Evolutionary conservation across 2,329 filamentous ascomycete species (phyloP).

Genomic region (Tolypocladium tundrense): DNA sequence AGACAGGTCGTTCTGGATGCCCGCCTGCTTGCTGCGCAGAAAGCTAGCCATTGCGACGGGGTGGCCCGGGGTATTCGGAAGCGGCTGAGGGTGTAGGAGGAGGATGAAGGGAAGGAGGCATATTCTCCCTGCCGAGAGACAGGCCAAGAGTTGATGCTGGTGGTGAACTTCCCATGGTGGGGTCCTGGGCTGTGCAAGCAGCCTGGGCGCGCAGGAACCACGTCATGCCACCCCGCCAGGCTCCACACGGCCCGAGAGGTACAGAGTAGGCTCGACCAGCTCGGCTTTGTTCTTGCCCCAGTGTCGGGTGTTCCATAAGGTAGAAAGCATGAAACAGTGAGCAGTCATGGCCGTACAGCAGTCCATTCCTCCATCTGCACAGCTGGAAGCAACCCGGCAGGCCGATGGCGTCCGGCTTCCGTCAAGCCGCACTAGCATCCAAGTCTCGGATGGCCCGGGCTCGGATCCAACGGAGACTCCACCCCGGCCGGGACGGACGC

Average conservation of each 20-base stretch:
- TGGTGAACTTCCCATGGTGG: background rate
- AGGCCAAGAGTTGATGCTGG: background rate
- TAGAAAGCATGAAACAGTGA: too few species aligned
- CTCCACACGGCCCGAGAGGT: background rate
- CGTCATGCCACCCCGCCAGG: background rate
- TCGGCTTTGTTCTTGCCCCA: too few species aligned
- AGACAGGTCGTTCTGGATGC: constrained; percentile 85
- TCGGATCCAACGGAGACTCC: background rate
- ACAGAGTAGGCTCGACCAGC: too few species aligned
- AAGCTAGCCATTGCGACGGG: constrained; percentile 66
- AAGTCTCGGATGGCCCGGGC: background rate
- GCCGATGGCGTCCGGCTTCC: background rate
- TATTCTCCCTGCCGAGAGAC: background rate
- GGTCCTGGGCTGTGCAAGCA: background rate
- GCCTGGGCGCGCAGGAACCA: background rate
- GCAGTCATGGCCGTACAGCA: too few species aligned
- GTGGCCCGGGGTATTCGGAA: background rate
- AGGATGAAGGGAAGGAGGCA: background rate
- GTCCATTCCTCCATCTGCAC: too few species aligned
- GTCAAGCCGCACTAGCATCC: background rate
- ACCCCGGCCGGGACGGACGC: too few species aligned
- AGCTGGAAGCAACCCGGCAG: background rate
- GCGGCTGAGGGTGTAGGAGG: constrained; percentile 1
- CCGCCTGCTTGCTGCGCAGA: constrained; percentile 83
- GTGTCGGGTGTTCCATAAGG: too few species aligned